These are phyloP conservation scores for Suillus plorans DNA, from an alignment of 768 basidiomycete genomes.

Conservation along the genomic window DNA sequence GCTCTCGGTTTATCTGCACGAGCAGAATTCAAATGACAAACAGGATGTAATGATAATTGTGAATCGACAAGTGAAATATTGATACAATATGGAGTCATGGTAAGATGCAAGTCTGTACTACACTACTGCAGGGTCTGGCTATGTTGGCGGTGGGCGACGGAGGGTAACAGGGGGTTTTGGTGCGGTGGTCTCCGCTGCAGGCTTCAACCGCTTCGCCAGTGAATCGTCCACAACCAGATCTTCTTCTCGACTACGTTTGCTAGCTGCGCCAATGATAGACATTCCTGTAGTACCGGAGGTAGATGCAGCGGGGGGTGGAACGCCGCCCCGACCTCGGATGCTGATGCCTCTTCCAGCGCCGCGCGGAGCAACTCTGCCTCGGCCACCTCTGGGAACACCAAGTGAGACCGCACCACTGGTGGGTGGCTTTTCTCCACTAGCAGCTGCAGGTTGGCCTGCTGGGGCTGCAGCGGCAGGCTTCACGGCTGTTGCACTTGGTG, in stretches of 20 bases:
- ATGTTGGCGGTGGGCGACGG: conserved; percentile 28
- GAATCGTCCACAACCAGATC: conserved; percentile 49
- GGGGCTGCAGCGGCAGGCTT: conserved; percentile 23
- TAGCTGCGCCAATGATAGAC: conserved; percentile 64
- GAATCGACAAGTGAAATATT: conserved; percentile 15
- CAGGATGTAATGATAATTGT: not conserved
- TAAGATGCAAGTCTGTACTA: not conserved
- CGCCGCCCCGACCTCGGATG: conserved; percentile 30
- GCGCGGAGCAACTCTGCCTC: conserved; percentile 26
- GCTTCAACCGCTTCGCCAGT: conserved; percentile 66
- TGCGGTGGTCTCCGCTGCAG: conserved; percentile 35
- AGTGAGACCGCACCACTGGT: conserved; percentile 29
- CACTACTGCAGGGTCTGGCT: not conserved
- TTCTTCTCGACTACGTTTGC: conserved; percentile 65
- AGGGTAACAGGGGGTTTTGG: conserved; percentile 34
- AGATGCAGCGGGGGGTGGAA: conserved; percentile 24
- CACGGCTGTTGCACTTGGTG: conserved; percentile 16
- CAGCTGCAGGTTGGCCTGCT: conserved; percentile 20
- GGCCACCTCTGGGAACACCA: conserved; percentile 16
- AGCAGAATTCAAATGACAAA: not conserved
- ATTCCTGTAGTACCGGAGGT: conserved; percentile 39
- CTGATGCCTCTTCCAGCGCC: conserved; percentile 35
- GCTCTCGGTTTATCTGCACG: not conserved
- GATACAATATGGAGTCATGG: conserved; percentile 17
- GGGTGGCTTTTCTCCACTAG: conserved; percentile 32